phyloP scores from a whole-genome alignment of 768 basidiomycete genomes.

The Lactarius deliciosus region DNA sequence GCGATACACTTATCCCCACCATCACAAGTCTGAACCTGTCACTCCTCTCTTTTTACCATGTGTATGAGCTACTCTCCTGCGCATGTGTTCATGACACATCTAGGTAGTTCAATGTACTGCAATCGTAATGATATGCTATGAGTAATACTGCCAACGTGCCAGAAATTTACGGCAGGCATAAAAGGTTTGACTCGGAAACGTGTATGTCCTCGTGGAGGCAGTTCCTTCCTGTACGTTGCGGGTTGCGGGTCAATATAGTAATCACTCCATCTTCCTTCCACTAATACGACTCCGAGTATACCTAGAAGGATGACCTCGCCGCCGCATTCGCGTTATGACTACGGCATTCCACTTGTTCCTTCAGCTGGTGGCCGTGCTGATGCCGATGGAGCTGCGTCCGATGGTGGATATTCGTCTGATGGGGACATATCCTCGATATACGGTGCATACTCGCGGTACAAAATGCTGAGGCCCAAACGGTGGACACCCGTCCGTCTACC shows the following conservation, averaged over 20 bases:
- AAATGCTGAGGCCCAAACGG: not conserved
- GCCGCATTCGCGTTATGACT: not conserved
- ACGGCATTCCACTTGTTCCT: not conserved
- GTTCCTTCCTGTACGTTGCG: too few species aligned
- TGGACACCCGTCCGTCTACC: too few species aligned
- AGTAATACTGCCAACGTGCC: not conserved
- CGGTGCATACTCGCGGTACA: not conserved
- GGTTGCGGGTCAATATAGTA: not conserved
- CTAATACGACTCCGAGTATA: not conserved
- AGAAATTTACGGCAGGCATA: not conserved
- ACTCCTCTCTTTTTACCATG: not conserved
- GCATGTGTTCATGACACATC: constrained; percentile 2
- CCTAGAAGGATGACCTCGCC: not conserved
- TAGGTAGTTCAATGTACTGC: constrained; percentile 17
- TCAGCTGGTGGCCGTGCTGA: not conserved
- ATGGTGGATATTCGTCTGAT: constrained; percentile 2
- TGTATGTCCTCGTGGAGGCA: not conserved
- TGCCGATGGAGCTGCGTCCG: not conserved
- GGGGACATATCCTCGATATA: constrained; percentile 1
- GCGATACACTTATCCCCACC: constrained; percentile 16
- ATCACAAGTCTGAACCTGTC: not conserved
- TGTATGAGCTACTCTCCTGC: not conserved
- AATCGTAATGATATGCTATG: constrained; percentile 8
- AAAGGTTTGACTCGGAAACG: not conserved
- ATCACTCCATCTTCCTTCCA: not conserved